These are phyloP conservation scores for Excoecaria cochinchinensis DNA, from an alignment of 345 rosid genomes.

Conservation along the genomic window DNA sequence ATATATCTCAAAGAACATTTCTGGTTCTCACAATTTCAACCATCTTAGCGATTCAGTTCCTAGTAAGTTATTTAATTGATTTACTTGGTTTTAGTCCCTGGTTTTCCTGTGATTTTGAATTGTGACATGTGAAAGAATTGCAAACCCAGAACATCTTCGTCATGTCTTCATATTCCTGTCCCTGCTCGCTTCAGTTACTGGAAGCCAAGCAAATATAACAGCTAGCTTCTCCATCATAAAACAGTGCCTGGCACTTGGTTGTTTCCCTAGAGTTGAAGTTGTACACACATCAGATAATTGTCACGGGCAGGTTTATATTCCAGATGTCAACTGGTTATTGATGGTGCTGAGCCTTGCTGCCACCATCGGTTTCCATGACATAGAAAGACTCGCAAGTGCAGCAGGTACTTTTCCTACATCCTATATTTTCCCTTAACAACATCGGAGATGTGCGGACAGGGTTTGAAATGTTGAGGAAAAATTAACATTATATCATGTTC, in stretches of 20 bases:
- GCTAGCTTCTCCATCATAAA: slow-evolving; percentile 64
- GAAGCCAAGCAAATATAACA: slow-evolving; percentile 55
- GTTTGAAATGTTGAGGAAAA: background rate
- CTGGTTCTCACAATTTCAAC: slow-evolving; percentile 28
- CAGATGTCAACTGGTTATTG: slow-evolving; percentile 57
- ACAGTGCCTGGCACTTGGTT: slow-evolving; percentile 57
- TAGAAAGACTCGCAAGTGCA: slow-evolving; percentile 43
- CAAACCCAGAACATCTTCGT: slow-evolving; percentile 36
- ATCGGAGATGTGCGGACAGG: background rate
- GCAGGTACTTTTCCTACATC: slow-evolving; percentile 33
- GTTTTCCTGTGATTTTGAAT: slow-evolving; percentile 1
- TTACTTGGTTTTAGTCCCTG: background rate
- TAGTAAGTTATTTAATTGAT: slow-evolving; percentile 25
- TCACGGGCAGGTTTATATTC: slow-evolving; percentile 61
- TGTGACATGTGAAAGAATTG: slow-evolving; percentile 17
- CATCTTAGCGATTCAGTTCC: slow-evolving; percentile 49
- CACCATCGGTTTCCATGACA: slow-evolving; percentile 45
- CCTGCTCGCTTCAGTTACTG: slow-evolving; percentile 42
- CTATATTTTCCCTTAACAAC: background rate
- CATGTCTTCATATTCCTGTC: slow-evolving; percentile 43
- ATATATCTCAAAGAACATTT: slow-evolving; percentile 46
- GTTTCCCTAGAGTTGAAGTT: slow-evolving; percentile 63
- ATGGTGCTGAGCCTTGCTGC: slow-evolving; percentile 55
- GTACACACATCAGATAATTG: slow-evolving; percentile 52
- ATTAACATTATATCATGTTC: background rate